Evolutionary conservation across 2,329 filamentous ascomycete genomes (phyloP), one percentile per base, ranked within the genome.

Genomic region (Phyllosticta citrichinensis): DNA sequence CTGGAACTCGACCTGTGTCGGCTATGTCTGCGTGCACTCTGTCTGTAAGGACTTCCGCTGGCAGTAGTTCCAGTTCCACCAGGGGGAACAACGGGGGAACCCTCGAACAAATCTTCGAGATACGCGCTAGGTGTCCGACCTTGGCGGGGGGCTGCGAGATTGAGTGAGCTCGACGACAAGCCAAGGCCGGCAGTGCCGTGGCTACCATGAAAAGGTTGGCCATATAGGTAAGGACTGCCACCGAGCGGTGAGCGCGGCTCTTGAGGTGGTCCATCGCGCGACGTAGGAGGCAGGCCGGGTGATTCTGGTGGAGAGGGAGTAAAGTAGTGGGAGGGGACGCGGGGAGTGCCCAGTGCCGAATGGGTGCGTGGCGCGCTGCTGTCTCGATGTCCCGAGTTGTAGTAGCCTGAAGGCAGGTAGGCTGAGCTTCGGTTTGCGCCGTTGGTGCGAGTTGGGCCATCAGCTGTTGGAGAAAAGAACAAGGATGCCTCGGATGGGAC

Each of bases 401-500:
- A 97, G 76, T 96, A 97, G 1, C 93, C 93, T 2, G 93, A 87
- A 17, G 93, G 93, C 20, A 97, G 80, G 71, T 93, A 96, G n/a
- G 80, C 80, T 1, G 90, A 96, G 62, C 83, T 84, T 58, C 92
- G 87, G 65, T 83, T 83, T 54, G 76, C 76, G 35, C 61, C 61
- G 11, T 57, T 33, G 20, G 52, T 55, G 14, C 59, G 59, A n/a
- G 52, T 61, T 17, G 58, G 58, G 33, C 68, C 69, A 56, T 71
- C 66, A 1, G 92, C 92, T 0, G 94, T 97, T 0, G 94, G 94
- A 8, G 91, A 96, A 79, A 96, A 99, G 82, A 99, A 99, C 17
- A 97, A 80, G 64, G 87, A 89, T 47, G 57, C 65, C 33, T 54
- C 67, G 54, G 67, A 69, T 40, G 66, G 64, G 53, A 65, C 68